phyloP scores from a whole-genome alignment of 2,329 filamentous ascomycete genomes.

The Ceratocystis papillata region DNA sequence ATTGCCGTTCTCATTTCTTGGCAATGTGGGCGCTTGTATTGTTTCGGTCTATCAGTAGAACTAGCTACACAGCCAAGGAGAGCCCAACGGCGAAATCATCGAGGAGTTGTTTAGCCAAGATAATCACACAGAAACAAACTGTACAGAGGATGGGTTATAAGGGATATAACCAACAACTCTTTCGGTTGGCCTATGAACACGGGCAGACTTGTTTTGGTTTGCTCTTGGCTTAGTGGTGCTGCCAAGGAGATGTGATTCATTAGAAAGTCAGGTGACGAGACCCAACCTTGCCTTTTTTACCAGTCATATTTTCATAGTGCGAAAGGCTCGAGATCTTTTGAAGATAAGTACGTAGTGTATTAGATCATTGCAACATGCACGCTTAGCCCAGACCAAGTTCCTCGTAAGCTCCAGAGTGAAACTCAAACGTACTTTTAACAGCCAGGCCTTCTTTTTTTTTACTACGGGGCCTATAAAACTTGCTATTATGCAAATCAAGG shows the following conservation, averaged over 20 bases:
- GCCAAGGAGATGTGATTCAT: conserved; percentile 5
- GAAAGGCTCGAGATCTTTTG: not conserved
- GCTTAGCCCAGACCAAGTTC: too few species aligned
- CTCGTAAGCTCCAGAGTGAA: not conserved
- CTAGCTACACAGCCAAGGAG: not conserved
- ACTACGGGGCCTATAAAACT: too few species aligned
- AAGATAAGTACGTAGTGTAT: too few species aligned
- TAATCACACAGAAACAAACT: not conserved
- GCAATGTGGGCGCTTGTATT: not conserved
- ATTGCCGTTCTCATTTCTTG: not conserved
- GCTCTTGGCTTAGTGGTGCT: not conserved
- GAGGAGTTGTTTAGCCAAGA: conserved; percentile 7
- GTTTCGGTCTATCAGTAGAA: not conserved
- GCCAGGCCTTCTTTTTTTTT: not conserved
- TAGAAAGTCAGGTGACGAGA: not conserved
- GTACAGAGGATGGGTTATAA: not conserved
- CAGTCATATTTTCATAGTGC: not conserved
- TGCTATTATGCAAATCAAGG: not conserved
- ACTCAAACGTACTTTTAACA: not conserved
- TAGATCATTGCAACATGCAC: too few species aligned
- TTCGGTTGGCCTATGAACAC: not conserved
- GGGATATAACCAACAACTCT: not conserved
- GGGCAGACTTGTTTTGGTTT: not conserved
- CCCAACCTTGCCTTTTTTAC: conserved; percentile 5
- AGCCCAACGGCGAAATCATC: not conserved